Evolutionary conservation across 2,329 filamentous ascomycete species (phyloP), one percentile per base, ranked within the genome.

Genomic region (Fusarium phyllophilum): DNA sequence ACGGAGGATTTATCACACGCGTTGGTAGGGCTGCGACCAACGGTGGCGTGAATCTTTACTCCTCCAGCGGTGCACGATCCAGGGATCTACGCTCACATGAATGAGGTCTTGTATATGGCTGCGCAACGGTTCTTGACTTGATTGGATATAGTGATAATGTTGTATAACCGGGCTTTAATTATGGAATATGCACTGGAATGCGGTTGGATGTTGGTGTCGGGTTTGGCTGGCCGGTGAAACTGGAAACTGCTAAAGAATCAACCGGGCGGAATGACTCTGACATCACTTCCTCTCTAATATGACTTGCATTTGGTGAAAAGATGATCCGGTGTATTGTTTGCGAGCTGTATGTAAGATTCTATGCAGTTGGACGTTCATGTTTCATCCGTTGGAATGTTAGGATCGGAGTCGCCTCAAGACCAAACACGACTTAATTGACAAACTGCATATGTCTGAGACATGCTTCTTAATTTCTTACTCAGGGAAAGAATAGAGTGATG

Each of bases 21-120:
- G 20, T 49, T 58, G 10, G 55, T 48, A 56, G 13, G 14, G 38
- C 63, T 52, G 59, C 52, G 59, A 45, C 59, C 51, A 62, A 36
- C 54, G 20, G 65, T 68, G 65, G 65, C 65, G 54, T 52, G 20
- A 64, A 46, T 56, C 26, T 54, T 46, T n/a, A 33, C 34, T 52
- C 34, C 41, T 41, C 29, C 24, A 67, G n/a, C 29, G 34, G 56
- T 24, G 39, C 38, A 49, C 63, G 38, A 62, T 66, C 34, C 41
- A 45, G 29, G 29, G 41, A 59, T 59, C 42, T 51, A 36, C 42
- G n/a, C 56, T 13, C 42, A 20, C 24, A n/a, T 29, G 20, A 38
- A 51, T 17, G 38, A 20, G 15, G 31, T 8, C 24, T n/a, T 29
- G 7, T 49, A 36, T 6, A 31, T 38, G 41, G 56, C 24, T 38